Conservation (phyloP, 345 rosid species). For the Mallotus nudiflorus region DNA sequence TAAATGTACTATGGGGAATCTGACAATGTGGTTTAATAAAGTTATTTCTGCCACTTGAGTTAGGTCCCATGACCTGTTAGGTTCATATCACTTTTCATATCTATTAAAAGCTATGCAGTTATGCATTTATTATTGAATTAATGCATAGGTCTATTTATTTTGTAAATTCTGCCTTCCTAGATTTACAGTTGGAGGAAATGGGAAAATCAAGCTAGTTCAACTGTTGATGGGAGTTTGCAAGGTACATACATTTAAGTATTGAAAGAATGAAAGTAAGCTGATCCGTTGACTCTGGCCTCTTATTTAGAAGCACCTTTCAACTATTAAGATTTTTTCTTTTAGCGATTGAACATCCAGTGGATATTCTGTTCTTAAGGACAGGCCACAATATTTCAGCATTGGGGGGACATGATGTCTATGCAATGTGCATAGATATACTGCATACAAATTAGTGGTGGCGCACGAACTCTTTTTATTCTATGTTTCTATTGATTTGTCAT, state of each 20-base stretch:
- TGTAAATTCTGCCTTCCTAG: constrained; percentile 32
- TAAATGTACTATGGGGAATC: too few species aligned
- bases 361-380: neutral
- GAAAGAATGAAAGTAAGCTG: neutral
- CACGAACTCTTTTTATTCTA: neutral
- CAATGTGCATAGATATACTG: too few species aligned
- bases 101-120: neutral
- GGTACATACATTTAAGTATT: constrained; percentile 51
- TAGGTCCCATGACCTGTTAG: neutral
- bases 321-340: neutral
- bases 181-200: constrained; percentile 95
- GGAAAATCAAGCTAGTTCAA: constrained; percentile 62
- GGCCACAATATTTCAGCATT: neutral
- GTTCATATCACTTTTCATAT: neutral
- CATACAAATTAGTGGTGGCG: too few species aligned
- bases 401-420: neutral
- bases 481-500: neutral
- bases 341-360: neutral
- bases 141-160: constrained; percentile 4
- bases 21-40: too few species aligned
- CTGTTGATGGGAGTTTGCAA: constrained; percentile 54
- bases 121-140: neutral
- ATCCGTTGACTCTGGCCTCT: neutral
- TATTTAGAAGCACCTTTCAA: too few species aligned
- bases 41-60: too few species aligned